Evolutionary conservation across 305 asterid species (phyloP).

Genomic region (Lippia alba): DNA sequence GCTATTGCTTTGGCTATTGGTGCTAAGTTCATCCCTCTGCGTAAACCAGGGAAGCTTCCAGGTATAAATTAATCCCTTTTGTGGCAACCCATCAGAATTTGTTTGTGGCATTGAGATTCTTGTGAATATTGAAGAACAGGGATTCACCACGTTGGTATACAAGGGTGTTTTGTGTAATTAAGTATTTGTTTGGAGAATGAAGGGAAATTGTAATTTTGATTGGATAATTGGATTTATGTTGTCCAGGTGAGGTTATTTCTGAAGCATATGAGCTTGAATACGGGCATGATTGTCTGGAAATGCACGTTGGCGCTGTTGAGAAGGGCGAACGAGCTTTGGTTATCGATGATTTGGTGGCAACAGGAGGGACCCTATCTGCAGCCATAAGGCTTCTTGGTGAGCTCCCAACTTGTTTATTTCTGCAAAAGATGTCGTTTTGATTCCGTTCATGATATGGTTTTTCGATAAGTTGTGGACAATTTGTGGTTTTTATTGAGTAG

Average conservation of each 20-base stretch:
- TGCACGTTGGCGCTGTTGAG: constrained; percentile 73
- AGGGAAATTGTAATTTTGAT: not conserved
- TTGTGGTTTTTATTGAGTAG: constrained; percentile 40
- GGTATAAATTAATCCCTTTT: constrained; percentile 41
- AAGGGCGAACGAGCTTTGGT: constrained; percentile 66
- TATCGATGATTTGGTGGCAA: constrained; percentile 83
- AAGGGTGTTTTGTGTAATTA: not conserved
- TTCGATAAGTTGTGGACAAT: not conserved
- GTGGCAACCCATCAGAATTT: not conserved
- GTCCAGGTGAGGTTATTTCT: constrained; percentile 70
- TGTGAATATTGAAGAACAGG: not conserved
- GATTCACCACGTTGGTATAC: not conserved
- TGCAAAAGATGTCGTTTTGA: too few relatives aligned
- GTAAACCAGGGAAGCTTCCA: constrained; percentile 83
- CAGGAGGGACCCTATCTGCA: constrained; percentile 87
- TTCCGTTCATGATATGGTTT: not conserved
- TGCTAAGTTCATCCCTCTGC: constrained; percentile 82
- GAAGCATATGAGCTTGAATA: constrained; percentile 86
- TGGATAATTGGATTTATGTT: constrained; percentile 4
- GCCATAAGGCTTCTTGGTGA: constrained; percentile 78
- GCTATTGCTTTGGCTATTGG: constrained; percentile 84
- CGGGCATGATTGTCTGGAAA: constrained; percentile 78
- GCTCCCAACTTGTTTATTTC: constrained; percentile 18
- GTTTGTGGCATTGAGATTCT: not conserved
- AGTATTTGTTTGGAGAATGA: too few relatives aligned